Conservation (phyloP, 768 basidiomycete species). For the Tylopilus vinaceipallidus region DNA sequence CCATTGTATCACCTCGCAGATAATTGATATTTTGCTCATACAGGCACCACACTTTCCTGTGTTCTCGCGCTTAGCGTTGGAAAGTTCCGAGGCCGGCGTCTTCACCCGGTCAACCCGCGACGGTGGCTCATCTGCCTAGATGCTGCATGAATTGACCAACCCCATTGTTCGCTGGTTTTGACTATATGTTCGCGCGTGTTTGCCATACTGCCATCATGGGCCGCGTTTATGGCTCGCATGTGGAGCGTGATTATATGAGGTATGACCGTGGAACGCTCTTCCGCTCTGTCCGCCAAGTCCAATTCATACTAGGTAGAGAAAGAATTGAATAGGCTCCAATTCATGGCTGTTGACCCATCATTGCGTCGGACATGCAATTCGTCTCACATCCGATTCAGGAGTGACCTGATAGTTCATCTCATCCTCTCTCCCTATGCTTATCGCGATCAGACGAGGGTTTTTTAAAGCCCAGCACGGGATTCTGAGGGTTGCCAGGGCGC, state of each 20-base stretch:
- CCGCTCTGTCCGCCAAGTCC: background rate
- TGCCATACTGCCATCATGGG: background rate
- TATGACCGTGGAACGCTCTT: slow-evolving; percentile 2
- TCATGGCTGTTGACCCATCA: too few species aligned
- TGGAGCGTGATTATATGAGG: slow-evolving; percentile 17
- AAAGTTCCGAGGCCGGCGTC: background rate
- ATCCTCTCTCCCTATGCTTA: background rate
- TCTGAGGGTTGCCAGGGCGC: slow-evolving; percentile 9
- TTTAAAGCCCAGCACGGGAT: background rate
- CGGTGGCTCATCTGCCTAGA: slow-evolving; percentile 15
- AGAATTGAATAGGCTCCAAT: too few species aligned
- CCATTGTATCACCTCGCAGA: background rate
- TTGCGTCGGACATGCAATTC: background rate
- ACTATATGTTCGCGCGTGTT: slow-evolving; percentile 3
- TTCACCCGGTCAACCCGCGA: slow-evolving; percentile 1
- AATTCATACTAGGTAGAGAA: background rate
- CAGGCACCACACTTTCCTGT: background rate
- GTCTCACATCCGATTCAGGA: background rate
- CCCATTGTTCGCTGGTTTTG: slow-evolving; percentile 25
- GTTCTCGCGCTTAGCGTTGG: slow-evolving; percentile 3
- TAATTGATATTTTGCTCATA: background rate
- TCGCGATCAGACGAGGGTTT: too few species aligned
- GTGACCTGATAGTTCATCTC: slow-evolving; percentile 1
- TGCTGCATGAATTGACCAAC: background rate
- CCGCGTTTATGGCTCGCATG: background rate